Percentiles rank a stretch among this genome's conserved stretches.
phyloP scores from a whole-genome alignment of 2,329 filamentous ascomycete genomes.

The Blastomyces gilchristii region DNA sequence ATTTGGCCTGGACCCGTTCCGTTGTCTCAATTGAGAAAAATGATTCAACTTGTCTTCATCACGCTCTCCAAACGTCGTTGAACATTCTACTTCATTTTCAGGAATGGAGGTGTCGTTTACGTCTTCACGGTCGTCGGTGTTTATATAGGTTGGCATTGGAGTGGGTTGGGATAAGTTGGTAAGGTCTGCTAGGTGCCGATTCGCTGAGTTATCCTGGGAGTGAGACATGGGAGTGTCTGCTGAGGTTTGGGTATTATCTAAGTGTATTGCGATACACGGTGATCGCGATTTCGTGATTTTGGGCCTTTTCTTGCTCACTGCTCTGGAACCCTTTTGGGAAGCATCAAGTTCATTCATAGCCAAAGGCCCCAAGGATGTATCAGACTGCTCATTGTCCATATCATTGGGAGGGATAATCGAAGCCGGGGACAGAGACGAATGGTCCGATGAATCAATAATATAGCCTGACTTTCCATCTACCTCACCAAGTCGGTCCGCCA shows the following conservation, averaged over 20 bases:
- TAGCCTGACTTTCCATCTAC: constrained; percentile 12
- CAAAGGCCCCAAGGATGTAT: not conserved
- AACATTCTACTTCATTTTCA: not conserved
- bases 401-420: not conserved
- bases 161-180: constrained; percentile 1
- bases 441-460: constrained; percentile 13
- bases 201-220: not conserved
- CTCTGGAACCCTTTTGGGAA: not conserved
- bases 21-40: not conserved
- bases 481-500: constrained; percentile 10
- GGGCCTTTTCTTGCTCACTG: not conserved
- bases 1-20: not conserved
- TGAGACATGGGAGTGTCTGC: not conserved
- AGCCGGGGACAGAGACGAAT: constrained; percentile 5
- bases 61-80: too few species aligned
- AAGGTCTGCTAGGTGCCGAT: constrained; percentile 2
- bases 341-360: not conserved
- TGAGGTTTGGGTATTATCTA: not conserved
- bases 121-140: too few species aligned
- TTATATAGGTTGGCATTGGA: not conserved
- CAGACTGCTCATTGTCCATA: not conserved
- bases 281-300: not conserved
- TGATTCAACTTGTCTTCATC: not conserved
- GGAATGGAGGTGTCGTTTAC: too few species aligned
- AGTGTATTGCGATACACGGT: not conserved